phyloP scores from a whole-genome alignment of 805 yeast species.

The Zygoascus flipseniorum region DNA sequence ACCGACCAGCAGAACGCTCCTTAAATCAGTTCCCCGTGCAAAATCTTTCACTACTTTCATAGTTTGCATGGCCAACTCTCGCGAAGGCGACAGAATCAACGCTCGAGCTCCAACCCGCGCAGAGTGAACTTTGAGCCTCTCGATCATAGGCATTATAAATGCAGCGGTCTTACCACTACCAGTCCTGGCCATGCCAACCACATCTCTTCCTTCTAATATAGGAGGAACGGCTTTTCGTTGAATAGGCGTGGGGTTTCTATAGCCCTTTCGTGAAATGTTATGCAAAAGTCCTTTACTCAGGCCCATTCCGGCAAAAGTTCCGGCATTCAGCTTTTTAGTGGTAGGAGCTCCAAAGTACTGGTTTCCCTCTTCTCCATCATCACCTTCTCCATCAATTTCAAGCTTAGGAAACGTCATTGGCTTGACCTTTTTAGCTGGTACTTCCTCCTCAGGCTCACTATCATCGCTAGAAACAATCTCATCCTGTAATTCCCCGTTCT shows the following conservation, averaged over 20 bases:
- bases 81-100: slow-evolving; percentile 81
- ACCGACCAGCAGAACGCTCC: slow-evolving; percentile 79
- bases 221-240: slow-evolving; percentile 93
- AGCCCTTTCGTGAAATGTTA: slow-evolving; percentile 78
- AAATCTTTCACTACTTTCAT: slow-evolving; percentile 83
- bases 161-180: slow-evolving; percentile 99
- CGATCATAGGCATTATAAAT: slow-evolving; percentile 82
- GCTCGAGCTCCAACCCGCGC: slow-evolving; percentile 88
- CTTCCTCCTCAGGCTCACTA: slow-evolving; percentile 25
- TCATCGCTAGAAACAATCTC: slow-evolving; percentile 40
- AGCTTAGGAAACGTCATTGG: slow-evolving; percentile 8
- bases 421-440: not conserved
- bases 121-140: slow-evolving; percentile 70
- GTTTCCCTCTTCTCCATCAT: slow-evolving; percentile 12
- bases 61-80: slow-evolving; percentile 95
- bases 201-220: slow-evolving; percentile 79
- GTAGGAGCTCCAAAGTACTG: slow-evolving; percentile 16
- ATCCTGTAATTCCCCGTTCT: slow-evolving; percentile 18
- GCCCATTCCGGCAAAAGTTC: slow-evolving; percentile 87
- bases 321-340: slow-evolving; percentile 32
- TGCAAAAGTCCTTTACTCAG: slow-evolving; percentile 60
- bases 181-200: slow-evolving; percentile 99
- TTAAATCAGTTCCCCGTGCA: slow-evolving; percentile 70
- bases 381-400: slow-evolving; percentile 27
- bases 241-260: slow-evolving; percentile 93